Base-by-base conservation (phyloP, 441 rosid species). In the Cnidoscolus chayamansa region DNA sequence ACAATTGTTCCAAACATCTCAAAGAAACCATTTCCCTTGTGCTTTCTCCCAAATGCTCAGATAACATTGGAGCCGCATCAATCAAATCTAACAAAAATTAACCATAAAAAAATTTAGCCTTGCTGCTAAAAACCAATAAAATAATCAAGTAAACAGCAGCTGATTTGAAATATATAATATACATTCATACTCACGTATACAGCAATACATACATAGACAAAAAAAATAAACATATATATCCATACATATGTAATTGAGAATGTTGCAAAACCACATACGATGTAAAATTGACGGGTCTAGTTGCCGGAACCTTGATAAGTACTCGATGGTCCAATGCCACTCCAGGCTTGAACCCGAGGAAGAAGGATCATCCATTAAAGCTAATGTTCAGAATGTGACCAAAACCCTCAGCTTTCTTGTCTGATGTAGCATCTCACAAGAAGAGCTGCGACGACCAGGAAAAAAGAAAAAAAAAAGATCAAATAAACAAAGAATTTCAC, bases 1-100 rank as follows among this genome's bases (percentile, higher is more conserved):
- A 82, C 67, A 89, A 78, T 71, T 81, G 82, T 81, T 87, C 90
- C 77, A 86, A 78, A 63, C 86, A 84, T 69, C 86, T 86, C 79
- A 87, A 81, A 77, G 90, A 80, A 77, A 85, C 79, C 76, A 69
- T 75, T 75, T 89, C 91, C 75, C 76, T 79, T 2, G 82, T 74
- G 31, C 70, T 77, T 72, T 76, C 68, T 4, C 78, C 75, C 53
- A 76, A 51, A 47, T 74, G 77, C 68, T 73, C 80, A 0, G 79
- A 74, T 1, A 77, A 74, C 25, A 77, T 77, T 10, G 88, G 83
- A 65, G 84, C 79, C 51, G 61, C 81, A 73, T 82, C 80, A 47
- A 89, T 71, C 82, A 86, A 70, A 58, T 74, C 91, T 89, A 75
- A 25, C 47, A 65, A 64, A 65, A 64, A 47, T 16, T 9, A 78